Conservation (phyloP, 2,329 filamentous ascomycete genomes). For the Nakataea oryzae region DNA sequence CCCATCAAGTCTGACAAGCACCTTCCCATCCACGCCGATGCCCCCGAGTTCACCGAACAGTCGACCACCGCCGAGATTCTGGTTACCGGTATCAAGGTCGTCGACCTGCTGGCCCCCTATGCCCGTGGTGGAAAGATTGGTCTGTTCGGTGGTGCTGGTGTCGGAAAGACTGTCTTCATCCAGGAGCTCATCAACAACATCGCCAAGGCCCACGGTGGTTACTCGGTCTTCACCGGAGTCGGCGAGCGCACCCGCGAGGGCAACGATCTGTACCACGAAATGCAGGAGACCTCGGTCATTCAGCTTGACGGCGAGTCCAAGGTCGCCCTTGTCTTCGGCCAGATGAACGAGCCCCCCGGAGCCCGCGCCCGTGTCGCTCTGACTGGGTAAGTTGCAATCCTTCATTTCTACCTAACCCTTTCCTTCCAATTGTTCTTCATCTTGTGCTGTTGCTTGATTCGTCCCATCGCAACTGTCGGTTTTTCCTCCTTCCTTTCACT, state of each 20-base stretch:
- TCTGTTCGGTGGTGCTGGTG: slow-evolving; percentile 99
- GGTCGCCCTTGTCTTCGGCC: slow-evolving; percentile 98
- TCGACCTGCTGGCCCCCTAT: slow-evolving; percentile 97
- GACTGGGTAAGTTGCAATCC: slow-evolving; percentile 60
- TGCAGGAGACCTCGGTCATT: slow-evolving; percentile 99
- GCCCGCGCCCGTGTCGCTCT: slow-evolving; percentile 99
- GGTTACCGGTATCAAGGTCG: slow-evolving; percentile 99
- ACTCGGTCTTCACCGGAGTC: slow-evolving; percentile 99
- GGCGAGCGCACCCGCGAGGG: slow-evolving; percentile 99
- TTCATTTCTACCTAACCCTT: neutral
- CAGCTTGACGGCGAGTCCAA: slow-evolving; percentile 98
- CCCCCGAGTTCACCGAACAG: slow-evolving; percentile 88
- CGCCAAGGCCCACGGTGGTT: slow-evolving; percentile 99
- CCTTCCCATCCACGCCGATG: slow-evolving; percentile 86
- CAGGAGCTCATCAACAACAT: slow-evolving; percentile 99
- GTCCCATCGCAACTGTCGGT: too few species aligned
- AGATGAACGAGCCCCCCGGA: slow-evolving; percentile 99
- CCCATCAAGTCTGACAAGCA: slow-evolving; percentile 89
- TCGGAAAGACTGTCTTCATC: slow-evolving; percentile 99
- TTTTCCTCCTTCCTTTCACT: too few species aligned
- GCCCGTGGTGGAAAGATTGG: slow-evolving; percentile 99
- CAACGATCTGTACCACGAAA: slow-evolving; percentile 99
- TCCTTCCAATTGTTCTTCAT: too few species aligned
- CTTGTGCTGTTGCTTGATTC: too few species aligned
- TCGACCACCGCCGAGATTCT: slow-evolving; percentile 94